Base-by-base conservation (phyloP, 176 grass and related monocot species). In the Triticum monococcum region DNA sequence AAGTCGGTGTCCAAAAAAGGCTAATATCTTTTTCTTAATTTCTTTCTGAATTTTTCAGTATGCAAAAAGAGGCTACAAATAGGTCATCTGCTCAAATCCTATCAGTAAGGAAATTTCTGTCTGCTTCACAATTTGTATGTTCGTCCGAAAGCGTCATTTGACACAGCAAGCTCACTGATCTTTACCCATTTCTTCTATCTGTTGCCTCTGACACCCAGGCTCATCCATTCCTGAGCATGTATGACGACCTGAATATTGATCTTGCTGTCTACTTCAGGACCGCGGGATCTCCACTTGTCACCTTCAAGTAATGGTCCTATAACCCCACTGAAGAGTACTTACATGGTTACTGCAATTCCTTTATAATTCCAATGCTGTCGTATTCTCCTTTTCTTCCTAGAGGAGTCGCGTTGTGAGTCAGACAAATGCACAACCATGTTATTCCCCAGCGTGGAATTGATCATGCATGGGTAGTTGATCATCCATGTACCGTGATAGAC, bases 181-280 rank as follows among this genome's bases (percentile, higher is more conserved):
- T 77, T 78, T 9, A 72, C n/a, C 8, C 3, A 65, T 89, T 52
- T 60, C 26, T 25, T 60, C 16, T 65, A 3, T 35, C 2, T 20
- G 10, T 54, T 83, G 12, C 70, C 38, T 74, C 72, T 24, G 17
- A 68, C 79, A 50, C 33, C 7, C 90, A 99, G 97, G 73, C 43
- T 18, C 97, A 96, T 88, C 94, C 97, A 32, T 99, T 94, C 88
- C 83, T 99, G 71, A 96, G 89, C 92, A 60, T 96, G 97, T 99
- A 99, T 14, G 89, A 94, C 67, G 90, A 99, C 43, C 77, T 96
- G 68, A 81, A 91, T 60, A 75, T 94, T 16, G 90, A 96, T 87
- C 97, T 99, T 32, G 77, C 97, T 68, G 88, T 87, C 9, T 99
- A 99, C 86, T 99, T 99, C 63, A 99, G 73, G 45, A 90, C 89